Evolutionary conservation across 2,329 filamentous ascomycete species (phyloP), one percentile per base, ranked within the genome.

Genomic region (Emmonsiellopsis sp.): DNA sequence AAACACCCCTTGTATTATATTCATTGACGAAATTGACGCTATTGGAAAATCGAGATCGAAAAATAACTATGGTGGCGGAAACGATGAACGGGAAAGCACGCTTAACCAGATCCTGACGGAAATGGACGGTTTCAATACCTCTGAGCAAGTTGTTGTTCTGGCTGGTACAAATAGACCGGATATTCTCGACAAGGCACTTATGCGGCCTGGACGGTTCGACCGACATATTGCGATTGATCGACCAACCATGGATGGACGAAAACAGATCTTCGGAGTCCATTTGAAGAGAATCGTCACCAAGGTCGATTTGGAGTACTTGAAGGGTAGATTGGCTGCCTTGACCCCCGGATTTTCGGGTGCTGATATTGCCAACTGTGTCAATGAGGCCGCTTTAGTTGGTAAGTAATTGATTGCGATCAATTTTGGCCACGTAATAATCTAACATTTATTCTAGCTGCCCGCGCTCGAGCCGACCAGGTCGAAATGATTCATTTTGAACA

Each of bases 71-170:
- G 86, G 87, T 40, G 91, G 92, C 58, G 93, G 93, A 57, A 97
- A 97, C 65, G 93, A 98, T 66, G 93, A 98, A 74, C 86, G 93
- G 57, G 93, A 98, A 74, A 88, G 88, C 47, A 98, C 93, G 0
- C 83, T 98, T 32, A 98, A 98, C 72, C 93, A 98, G 74, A 97
- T 98, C 57, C 77, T 98, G 52, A 98, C 93, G 0, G 93, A 98
- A 71, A 98, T 98, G 93, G 93, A 98, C 68, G 93, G 92, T 55
- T 97, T 97, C 83, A 96, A 96, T 72, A 97, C 92, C 6, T 83
- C 86, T 2, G 92, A 97, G 65, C 92, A 97, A 73, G 88, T 98
- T 42, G 92, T 98, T 51, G 93, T 98, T 34, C 80, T 98, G 57
- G 93, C 93, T 48, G 93, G 93, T 74, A 98, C 93, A 53, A 98